Conservation (phyloP, 2,329 filamentous ascomycete species). For the Microsporum ferrugineum region DNA sequence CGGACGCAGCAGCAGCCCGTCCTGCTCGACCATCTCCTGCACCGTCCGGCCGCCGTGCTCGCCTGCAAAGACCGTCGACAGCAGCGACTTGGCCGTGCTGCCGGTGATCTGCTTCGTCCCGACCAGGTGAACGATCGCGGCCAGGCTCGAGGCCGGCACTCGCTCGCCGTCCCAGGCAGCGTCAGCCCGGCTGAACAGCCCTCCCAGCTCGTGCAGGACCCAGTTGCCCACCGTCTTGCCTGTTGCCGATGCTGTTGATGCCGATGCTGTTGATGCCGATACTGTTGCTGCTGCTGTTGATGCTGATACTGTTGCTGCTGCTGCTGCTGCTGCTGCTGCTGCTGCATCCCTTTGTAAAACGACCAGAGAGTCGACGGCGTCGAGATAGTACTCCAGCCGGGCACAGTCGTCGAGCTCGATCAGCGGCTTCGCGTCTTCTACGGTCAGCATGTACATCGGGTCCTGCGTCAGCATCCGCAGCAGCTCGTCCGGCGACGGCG, state of each 20-base stretch:
- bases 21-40: conserved; percentile 44
- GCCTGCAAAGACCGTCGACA: conserved; percentile 44
- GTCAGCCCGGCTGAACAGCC: conserved; percentile 46
- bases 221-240: conserved; percentile 50
- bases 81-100: conserved; percentile 49
- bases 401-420: conserved; percentile 66
- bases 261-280: not conserved
- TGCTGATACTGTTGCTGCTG: conserved; percentile 14
- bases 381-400: conserved; percentile 64
- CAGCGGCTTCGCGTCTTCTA: conserved; percentile 74
- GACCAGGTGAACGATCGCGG: conserved; percentile 35
- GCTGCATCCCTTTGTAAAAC: conserved; percentile 16
- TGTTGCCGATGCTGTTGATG: conserved; percentile 18
- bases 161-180: conserved; percentile 29
- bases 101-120: conserved; percentile 40
- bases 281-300: conserved; percentile 20
- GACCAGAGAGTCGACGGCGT: conserved; percentile 31
- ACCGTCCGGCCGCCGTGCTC: conserved; percentile 34
- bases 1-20: conserved; percentile 45
- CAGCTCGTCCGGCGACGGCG: conserved; percentile 60
- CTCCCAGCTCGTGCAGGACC: conserved; percentile 66
- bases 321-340: conserved; percentile 10
- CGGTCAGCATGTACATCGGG: conserved; percentile 53
- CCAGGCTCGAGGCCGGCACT: conserved; percentile 35
- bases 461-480: conserved; percentile 49